Base-by-base conservation (phyloP, 108 stramenopile species). In the Cyclotella sp. region DNA sequence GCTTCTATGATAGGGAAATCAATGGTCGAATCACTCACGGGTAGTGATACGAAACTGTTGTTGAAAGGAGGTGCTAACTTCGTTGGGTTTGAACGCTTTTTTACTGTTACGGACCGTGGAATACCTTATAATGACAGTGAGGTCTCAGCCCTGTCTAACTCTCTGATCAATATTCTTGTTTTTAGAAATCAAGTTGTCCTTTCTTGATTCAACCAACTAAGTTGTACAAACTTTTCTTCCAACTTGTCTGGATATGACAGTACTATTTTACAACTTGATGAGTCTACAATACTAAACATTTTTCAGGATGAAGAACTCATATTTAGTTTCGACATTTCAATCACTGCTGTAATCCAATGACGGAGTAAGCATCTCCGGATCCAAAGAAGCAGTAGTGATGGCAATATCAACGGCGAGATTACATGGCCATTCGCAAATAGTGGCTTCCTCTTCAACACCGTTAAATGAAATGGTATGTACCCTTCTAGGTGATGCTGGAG, bases 351-450 rank as follows among this genome's bases (percentile, higher is more conserved):
- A 24, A 57, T 57, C 55, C 55, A 65, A 24, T 22, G 21, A 3
- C 4, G 43, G 16, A 9, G 22, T 5, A 34, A 54, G 53, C 18
- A 68, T 54, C 0, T 27, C 41, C 61, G 52, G 39, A 42, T 70
- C 70, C 65, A 79, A 18, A 39, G 60, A 57, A 22, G 86, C 83
- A 16, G 77, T 66, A 47, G 85, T 87, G 49, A 91, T 82, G 18
- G 90, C 87, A 79, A 75, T 89, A 64, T 91, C 90, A 61, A 91
- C 85, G 16, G 87, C 78, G 55, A 91, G 49, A 74, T 89, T 89
- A 59, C 84, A 88, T 18, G 90, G 90, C 90, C 90, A 91, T 68
- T 91, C 90, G 26, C 87, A 83, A 9, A 78, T 70, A 0, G 72
- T 75, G 13, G 74, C 72, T 42, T 63, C 67, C 15, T 73, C 82